Conservation (phyloP, 148 eudicot species). For the Cornus suecica region DNA sequence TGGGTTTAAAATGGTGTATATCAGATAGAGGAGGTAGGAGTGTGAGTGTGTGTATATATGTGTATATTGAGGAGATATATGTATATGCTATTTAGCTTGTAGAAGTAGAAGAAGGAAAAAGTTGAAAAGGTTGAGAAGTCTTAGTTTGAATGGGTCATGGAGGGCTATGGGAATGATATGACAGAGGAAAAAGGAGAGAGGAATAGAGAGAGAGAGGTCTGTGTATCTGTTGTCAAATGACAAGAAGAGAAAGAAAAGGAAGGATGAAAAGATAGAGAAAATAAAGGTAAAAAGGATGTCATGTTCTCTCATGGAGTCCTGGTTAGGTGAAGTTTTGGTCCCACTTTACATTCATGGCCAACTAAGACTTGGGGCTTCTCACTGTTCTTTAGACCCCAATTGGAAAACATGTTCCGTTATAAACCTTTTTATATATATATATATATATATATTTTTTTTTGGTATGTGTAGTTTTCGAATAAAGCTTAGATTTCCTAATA, state of each 20-base stretch:
- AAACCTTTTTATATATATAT: too few species aligned
- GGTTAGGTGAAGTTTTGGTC: slow-evolving; percentile 36
- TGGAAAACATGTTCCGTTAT: slow-evolving; percentile 26
- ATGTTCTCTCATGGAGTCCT: not conserved
- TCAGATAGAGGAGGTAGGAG: not conserved
- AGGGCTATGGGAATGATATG: not conserved
- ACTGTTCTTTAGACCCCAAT: slow-evolving; percentile 31
- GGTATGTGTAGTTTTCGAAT: not conserved
- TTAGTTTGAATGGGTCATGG: slow-evolving; percentile 13
- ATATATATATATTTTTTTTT: too few species aligned
- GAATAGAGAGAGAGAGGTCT: too few species aligned
- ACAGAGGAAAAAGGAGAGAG: not conserved
- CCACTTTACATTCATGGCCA: slow-evolving; percentile 29
- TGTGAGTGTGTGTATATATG: not conserved
- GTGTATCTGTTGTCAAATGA: slow-evolving; percentile 23
- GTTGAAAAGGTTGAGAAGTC: slow-evolving; percentile 3
- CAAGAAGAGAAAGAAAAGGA: slow-evolving; percentile 8
- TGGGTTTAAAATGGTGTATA: slow-evolving; percentile 8
- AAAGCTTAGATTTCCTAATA: too few species aligned
- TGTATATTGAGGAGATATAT: too few species aligned
- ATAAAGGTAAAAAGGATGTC: slow-evolving; percentile 5
- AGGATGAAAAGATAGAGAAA: not conserved
- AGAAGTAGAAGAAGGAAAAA: slow-evolving; percentile 20
- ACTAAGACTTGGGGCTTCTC: slow-evolving; percentile 18
- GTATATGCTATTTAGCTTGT: too few species aligned